A percentile compares a stretch with the other conserved stretches of the same genome.
Conservation (phyloP, 2,329 filamentous ascomycete species). For the Exserohilum rostratum region DNA sequence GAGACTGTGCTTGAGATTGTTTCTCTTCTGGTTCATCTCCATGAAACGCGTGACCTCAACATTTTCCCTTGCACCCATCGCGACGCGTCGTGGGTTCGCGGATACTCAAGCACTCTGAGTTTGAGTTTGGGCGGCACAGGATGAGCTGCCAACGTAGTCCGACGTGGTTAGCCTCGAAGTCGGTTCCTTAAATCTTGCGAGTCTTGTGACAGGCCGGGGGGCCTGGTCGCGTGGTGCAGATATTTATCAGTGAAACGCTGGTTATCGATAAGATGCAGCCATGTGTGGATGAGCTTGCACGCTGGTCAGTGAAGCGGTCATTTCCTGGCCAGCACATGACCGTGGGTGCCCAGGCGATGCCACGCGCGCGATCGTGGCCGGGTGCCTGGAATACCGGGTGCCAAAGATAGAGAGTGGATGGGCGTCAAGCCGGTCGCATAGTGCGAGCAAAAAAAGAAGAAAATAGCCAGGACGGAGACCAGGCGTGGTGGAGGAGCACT, state of each 20-base stretch:
- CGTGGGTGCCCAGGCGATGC: not conserved
- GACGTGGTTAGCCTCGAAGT: slow-evolving; percentile 12
- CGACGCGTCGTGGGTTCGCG: not conserved
- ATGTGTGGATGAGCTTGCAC: not conserved
- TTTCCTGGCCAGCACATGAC: not conserved
- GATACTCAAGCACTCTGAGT: slow-evolving; percentile 5
- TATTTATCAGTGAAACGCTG: slow-evolving; percentile 13
- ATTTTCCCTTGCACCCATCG: not conserved
- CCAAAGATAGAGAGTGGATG: slow-evolving; percentile 32
- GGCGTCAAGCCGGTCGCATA: slow-evolving; percentile 34
- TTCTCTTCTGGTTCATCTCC: not conserved
- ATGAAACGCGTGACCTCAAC: not conserved
- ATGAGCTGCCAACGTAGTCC: slow-evolving; percentile 6
- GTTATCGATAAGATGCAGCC: not conserved
- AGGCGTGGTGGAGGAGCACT: slow-evolving; percentile 12
- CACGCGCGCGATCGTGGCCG: slow-evolving; percentile 9
- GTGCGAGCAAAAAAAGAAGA: slow-evolving; percentile 1
- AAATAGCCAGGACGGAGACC: slow-evolving; percentile 7
- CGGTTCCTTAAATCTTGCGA: slow-evolving; percentile 20
- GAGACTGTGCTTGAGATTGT: not conserved
- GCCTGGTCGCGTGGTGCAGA: slow-evolving; percentile 2
- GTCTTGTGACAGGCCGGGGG: slow-evolving; percentile 9
- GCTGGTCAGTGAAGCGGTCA: slow-evolving; percentile 4
- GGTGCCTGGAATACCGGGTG: slow-evolving; percentile 15
- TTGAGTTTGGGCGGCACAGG: slow-evolving; percentile 5